Evolutionary conservation across 306 rosid genomes (phyloP).

Genomic region (Senna siamea): DNA sequence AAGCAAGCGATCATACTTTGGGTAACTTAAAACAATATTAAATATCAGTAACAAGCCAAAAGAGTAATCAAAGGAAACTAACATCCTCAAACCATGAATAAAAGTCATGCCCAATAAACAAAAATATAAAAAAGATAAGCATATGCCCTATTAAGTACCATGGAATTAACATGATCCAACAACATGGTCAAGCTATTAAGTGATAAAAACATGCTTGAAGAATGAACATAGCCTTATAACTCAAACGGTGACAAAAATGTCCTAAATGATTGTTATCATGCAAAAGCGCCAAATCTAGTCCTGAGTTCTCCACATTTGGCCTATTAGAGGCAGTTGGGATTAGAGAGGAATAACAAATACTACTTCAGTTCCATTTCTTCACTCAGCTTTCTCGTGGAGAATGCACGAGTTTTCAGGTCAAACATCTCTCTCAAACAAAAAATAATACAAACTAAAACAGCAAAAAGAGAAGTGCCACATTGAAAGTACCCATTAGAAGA

Average conservation of each 20-base stretch:
- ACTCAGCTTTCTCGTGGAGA: background rate
- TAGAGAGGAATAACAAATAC: background rate
- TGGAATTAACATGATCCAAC: background rate
- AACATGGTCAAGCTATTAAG: background rate
- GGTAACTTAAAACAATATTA: slow-evolving; percentile 56
- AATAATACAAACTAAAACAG: background rate
- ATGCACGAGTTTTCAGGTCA: background rate
- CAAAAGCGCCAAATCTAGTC: too few relatives aligned
- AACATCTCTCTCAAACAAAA: background rate
- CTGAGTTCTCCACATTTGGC: background rate
- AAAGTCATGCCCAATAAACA: background rate
- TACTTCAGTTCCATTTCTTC: background rate
- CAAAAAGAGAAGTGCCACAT: background rate
- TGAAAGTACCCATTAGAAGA: slow-evolving; percentile 56
- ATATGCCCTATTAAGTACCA: background rate
- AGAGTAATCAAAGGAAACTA: background rate
- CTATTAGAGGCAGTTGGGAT: background rate
- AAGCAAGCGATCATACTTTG: slow-evolving; percentile 75
- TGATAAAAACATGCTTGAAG: background rate
- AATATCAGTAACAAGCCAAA: slow-evolving; percentile 35
- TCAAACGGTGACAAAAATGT: background rate
- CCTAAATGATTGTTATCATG: background rate
- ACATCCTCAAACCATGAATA: background rate
- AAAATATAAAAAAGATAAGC: background rate
- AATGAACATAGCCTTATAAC: background rate